Percentiles rank a stretch among this genome's conserved stretches.
These are phyloP conservation scores for Schwanniomyces pseudopolymorphus DNA, from an alignment of 805 yeast genomes.

Conservation along the genomic window DNA sequence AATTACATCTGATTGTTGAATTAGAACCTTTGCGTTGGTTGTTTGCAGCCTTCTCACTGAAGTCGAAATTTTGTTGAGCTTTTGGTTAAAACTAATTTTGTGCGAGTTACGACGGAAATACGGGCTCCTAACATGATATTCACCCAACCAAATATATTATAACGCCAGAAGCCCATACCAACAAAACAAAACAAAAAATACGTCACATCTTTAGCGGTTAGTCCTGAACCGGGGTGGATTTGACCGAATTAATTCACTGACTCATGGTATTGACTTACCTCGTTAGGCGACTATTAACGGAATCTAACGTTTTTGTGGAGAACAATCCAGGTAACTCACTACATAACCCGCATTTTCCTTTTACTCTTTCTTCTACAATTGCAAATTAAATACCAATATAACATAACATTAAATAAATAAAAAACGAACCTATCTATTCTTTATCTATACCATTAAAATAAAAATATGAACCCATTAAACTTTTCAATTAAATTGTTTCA, in stretches of 20 bases:
- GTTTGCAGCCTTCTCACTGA: neutral
- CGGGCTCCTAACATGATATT: no score
- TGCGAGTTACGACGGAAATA: no score
- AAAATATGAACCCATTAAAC: conserved; percentile 2
- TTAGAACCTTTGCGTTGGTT: neutral
- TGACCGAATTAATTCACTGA: neutral
- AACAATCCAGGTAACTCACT: neutral
- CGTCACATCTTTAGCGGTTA: neutral
- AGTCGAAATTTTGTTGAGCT: no score
- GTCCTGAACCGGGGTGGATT: neutral
- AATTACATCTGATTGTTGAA: no score
- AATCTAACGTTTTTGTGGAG: no score
- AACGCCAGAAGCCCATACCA: neutral
- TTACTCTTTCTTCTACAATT: neutral
- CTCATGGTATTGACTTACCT: no score
- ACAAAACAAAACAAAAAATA: neutral
- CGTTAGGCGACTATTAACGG: no score
- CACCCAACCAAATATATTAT: no score
- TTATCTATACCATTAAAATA: conserved; percentile 5
- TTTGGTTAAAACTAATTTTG: no score
- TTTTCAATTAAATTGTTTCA: neutral
- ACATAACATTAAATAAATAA: conserved; percentile 6
- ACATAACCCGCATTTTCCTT: no score
- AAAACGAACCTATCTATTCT: conserved; percentile 5
- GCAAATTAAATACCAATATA: neutral